These are phyloP conservation scores for Eremochloa ophiuroides DNA, from an alignment of 176 grass and related monocot species.

Conservation along the genomic window DNA sequence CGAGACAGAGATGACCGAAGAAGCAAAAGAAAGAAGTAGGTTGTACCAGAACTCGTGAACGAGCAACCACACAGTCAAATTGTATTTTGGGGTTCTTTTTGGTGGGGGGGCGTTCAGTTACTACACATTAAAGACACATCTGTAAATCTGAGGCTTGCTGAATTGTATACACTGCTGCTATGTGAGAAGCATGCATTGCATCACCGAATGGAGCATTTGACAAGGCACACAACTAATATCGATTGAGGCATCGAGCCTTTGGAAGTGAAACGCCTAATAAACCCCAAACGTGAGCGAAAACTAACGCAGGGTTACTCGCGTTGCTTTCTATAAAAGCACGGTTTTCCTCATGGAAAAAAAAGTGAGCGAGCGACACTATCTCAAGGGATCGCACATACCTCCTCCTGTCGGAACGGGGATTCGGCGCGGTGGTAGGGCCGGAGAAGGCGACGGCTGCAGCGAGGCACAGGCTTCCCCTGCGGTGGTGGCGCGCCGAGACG, in stretches of 20 bases:
- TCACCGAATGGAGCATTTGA: background rate
- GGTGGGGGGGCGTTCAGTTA: background rate
- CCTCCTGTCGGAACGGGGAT: background rate
- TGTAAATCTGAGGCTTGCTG: background rate
- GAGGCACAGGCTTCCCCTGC: background rate
- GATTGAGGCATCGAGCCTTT: background rate
- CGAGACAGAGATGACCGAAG: background rate
- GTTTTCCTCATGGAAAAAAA: no score
- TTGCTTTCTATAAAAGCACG: no score
- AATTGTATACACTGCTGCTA: background rate
- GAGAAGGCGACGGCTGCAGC: background rate
- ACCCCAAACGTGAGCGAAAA: no score
- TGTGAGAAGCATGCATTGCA: background rate
- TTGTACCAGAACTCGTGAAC: no score
- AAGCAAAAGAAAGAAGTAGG: no score
- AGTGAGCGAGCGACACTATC: background rate
- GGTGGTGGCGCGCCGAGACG: background rate
- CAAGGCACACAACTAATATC: background rate
- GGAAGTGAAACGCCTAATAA: background rate
- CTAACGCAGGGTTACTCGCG: no score
- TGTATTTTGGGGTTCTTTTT: background rate
- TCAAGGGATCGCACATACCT: background rate
- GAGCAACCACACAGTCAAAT: background rate
- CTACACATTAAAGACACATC: background rate
- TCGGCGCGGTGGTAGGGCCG: background rate